Percentiles rank a stretch among this genome's conserved stretches.
phyloP scores from a whole-genome alignment of 2,329 filamentous ascomycete genomes.

The Colletotrichum sp. region DNA sequence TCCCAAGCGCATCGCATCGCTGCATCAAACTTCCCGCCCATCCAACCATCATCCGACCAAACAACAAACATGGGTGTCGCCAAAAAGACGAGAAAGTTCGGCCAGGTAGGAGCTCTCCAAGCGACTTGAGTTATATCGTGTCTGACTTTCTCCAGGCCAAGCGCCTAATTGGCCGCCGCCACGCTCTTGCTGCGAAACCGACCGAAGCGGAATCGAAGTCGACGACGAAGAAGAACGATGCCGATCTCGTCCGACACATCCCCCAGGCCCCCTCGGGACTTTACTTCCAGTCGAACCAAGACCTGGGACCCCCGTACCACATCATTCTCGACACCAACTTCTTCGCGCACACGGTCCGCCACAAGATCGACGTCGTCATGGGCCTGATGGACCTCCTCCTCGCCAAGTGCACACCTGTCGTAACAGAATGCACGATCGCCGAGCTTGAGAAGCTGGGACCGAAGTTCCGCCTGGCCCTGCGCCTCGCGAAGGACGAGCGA shows the following conservation, averaged over 20 bases:
- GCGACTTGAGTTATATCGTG: accelerated
- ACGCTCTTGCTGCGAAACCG: neutral
- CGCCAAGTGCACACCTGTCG: neutral
- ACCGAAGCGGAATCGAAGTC: neutral
- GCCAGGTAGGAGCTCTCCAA: neutral
- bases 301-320: neutral
- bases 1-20: neutral
- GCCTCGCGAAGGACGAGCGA: neutral
- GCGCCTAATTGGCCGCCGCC: neutral
- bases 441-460: neutral
- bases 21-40: neutral
- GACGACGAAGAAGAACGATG: neutral
- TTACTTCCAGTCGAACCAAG: neutral
- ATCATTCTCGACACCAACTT: neutral
- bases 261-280: neutral
- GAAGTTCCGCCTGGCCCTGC: neutral
- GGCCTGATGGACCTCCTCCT: neutral
- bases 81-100: neutral
- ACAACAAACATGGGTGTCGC: neutral
- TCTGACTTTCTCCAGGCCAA: neutral
- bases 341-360: neutral
- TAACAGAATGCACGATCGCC: neutral
- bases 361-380: neutral
- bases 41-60: neutral
- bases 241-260: neutral